Percentiles rank a stretch among this genome's conserved stretches.
Conservation (phyloP, 2,329 filamentous ascomycete species). For the Neofusicoccum parvum region DNA sequence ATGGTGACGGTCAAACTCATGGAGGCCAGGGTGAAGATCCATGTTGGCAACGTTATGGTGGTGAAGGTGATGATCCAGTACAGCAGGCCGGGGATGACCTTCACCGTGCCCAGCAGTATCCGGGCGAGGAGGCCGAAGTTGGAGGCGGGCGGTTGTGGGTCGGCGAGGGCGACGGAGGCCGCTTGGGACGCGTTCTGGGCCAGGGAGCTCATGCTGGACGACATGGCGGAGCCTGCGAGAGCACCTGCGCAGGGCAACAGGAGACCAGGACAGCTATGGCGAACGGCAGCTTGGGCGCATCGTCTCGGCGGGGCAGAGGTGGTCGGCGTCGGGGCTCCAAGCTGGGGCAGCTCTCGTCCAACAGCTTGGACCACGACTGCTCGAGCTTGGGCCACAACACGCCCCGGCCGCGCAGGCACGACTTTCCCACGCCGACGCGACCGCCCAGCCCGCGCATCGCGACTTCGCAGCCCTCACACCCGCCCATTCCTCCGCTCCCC, state of each 20-base stretch:
- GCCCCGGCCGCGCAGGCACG: background rate
- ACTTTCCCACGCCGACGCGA: slow-evolving; percentile 19
- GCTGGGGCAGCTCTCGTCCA: slow-evolving; percentile 9
- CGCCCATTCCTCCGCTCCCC: background rate
- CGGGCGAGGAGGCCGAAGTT: slow-evolving; percentile 50
- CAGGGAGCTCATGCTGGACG: slow-evolving; percentile 2
- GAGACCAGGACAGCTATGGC: background rate
- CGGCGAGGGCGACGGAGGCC: slow-evolving; percentile 8
- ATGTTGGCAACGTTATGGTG: slow-evolving; percentile 85
- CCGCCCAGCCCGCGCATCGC: slow-evolving; percentile 12
- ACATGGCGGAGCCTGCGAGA: background rate
- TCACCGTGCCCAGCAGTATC: slow-evolving; percentile 52
- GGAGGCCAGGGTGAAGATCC: slow-evolving; percentile 87
- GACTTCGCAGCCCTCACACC: slow-evolving; percentile 1
- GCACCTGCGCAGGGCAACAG: background rate
- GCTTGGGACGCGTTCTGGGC: background rate
- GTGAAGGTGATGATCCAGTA: slow-evolving; percentile 84
- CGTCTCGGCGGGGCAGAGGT: background rate
- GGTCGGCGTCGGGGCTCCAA: background rate
- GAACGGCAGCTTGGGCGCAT: background rate
- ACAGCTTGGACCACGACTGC: slow-evolving; percentile 4
- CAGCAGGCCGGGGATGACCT: slow-evolving; percentile 59
- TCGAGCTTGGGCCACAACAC: background rate
- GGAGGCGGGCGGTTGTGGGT: slow-evolving; percentile 25
- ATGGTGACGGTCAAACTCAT: slow-evolving; percentile 96